Evolutionary conservation across 2,329 filamentous ascomycete species (phyloP), one percentile per base, ranked within the genome.

Genomic region (Graphilbum fragrans): DNA sequence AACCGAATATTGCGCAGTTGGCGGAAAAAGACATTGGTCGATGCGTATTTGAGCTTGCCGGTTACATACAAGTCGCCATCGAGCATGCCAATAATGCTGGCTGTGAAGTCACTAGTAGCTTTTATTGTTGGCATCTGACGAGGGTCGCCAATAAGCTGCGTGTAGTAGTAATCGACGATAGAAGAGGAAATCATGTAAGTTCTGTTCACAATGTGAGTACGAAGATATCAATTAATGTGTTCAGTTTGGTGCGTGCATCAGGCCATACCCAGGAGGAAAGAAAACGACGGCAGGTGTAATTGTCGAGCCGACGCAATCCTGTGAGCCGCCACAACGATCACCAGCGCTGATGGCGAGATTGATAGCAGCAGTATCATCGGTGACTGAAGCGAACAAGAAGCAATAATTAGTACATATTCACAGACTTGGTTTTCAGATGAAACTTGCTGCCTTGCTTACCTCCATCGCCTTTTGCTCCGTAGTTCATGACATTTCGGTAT

Each of bases 341-440:
- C 49, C 49, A 5, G 57, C 53, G 44, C 73, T 66, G 45, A 92
- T 69, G 16, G 83, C 72, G n/a, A 62, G 62, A 53, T 87, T 81
- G 45, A 92, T 73, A 16, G 74, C 76, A 11, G 63, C 65, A 2
- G 85, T 88, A 53, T 92, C 86, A 49, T 92, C 85, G 2, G 81
- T 79, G 1, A 58, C 56, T 58, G 33, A 11, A n/a, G 22, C 3
- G 3, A 8, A 16, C 10, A 5, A 33, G 8, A 8, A 14, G 25
- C 8, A 8, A 8, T 8, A 29, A 29, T 29, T 29, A 29, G 25
- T 14, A 29, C 14, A 29, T 29, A 14, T n/a, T n/a, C n/a, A n/a
- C 12, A 12, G n/a, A 16, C 17, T 5, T 11, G 29, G 33, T 17
- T 31, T 17, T 27, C 14, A 10, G 14, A 1, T 11, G 16, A 36